These are phyloP conservation scores for Melaleuca quinquenervia DNA, from an alignment of 345 rosid species.

Conservation along the genomic window DNA sequence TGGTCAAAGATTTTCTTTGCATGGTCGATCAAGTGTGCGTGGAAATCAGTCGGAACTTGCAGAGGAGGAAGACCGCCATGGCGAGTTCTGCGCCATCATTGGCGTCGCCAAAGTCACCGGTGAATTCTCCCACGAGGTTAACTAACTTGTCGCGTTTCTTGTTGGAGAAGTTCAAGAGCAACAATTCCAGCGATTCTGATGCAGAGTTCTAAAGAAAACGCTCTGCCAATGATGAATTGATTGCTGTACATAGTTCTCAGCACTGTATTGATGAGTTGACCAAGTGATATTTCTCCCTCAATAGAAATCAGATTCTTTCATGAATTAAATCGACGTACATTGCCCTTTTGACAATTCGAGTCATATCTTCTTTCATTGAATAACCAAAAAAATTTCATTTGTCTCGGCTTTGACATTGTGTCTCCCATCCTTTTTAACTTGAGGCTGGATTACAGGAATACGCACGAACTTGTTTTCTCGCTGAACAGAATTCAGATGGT, in stretches of 20 bases:
- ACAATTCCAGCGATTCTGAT: constrained; percentile 50
- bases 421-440: not conserved
- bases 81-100: constrained; percentile 6
- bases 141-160: constrained; percentile 60
- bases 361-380: not conserved
- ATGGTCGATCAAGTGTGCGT: constrained; percentile 76
- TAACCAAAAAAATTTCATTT: not conserved
- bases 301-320: not conserved
- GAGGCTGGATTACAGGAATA: not conserved
- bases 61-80: constrained; percentile 27
- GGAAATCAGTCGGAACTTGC: constrained; percentile 53
- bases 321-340: not conserved
- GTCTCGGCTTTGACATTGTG: not conserved
- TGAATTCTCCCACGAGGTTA: constrained; percentile 34
- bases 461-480: not conserved
- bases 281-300: not conserved
- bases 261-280: not conserved
- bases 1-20: constrained; percentile 57
- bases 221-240: not conserved
- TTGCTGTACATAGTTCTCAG: constrained; percentile 14
- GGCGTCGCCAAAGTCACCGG: constrained; percentile 13
- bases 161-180: constrained; percentile 35
- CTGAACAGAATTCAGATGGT: not conserved
- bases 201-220: constrained; percentile 28
- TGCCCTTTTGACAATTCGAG: not conserved